Percentiles rank a stretch among this genome's conserved stretches.
Conservation (phyloP, 495 filamentous ascomycete species). For the Aspergillus heteromorphus region DNA sequence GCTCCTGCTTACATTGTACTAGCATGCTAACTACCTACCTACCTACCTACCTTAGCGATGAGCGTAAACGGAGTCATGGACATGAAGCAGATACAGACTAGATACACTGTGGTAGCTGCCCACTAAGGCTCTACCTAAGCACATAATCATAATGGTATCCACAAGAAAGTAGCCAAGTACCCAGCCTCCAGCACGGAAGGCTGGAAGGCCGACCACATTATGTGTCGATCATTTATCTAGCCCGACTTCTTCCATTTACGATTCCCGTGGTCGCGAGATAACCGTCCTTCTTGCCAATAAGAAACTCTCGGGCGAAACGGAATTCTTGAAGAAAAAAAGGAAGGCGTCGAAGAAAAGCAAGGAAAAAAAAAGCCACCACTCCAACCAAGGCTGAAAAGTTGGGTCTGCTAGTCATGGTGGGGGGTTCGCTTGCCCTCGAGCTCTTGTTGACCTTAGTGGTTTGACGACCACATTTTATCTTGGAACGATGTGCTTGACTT, state of each 20-base stretch:
- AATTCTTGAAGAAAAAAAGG: constrained; percentile 2
- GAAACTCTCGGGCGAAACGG: neutral
- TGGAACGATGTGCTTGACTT: neutral
- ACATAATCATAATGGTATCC: neutral
- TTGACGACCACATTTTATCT: neutral
- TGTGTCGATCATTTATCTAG: neutral
- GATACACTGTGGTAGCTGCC: neutral
- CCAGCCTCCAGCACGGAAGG: neutral
- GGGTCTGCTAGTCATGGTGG: neutral
- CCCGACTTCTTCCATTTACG: neutral
- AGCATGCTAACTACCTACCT: neutral
- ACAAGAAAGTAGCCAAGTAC: too few relatives aligned
- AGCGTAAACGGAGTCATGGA: neutral
- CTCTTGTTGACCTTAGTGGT: neutral
- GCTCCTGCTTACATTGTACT: neutral
- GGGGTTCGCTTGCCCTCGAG: neutral
- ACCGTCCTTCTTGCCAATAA: neutral
- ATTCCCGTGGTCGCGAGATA: neutral
- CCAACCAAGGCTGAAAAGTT: constrained; percentile 1
- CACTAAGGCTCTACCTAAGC: too few relatives aligned
- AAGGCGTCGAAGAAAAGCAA: constrained; percentile 4
- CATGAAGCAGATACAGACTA: neutral
- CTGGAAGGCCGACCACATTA: neutral
- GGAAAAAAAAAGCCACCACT: constrained; percentile 4
- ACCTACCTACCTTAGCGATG: neutral